Conservation (phyloP, 768 basidiomycete species). For the Coprinellus aureogranulatus region DNA sequence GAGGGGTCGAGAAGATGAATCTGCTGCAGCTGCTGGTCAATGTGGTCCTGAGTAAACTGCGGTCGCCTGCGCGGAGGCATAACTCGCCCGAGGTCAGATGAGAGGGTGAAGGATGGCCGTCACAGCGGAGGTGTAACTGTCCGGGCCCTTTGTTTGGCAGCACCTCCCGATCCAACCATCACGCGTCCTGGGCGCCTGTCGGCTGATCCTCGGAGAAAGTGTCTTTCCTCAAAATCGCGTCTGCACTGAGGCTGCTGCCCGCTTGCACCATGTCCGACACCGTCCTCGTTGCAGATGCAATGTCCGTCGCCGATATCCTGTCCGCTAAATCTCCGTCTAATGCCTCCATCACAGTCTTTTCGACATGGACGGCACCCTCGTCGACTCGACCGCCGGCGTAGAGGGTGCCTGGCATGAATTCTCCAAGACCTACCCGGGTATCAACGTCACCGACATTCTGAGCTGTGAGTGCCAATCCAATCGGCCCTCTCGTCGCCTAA, state of each 20-base stretch:
- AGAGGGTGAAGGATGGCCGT: slow-evolving; percentile 15
- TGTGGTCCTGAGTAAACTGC: slow-evolving; percentile 76
- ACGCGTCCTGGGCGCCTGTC: too few species aligned
- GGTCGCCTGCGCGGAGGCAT: slow-evolving; percentile 80
- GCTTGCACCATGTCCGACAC: slow-evolving; percentile 31
- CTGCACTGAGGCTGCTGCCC: too few species aligned
- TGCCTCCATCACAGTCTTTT: slow-evolving; percentile 49
- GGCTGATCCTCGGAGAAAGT: too few species aligned
- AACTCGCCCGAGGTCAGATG: slow-evolving; percentile 19
- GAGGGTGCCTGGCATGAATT: slow-evolving; percentile 82
- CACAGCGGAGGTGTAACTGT: slow-evolving; percentile 18
- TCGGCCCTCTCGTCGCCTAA: background rate
- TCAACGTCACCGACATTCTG: slow-evolving; percentile 60
- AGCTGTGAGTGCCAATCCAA: slow-evolving; percentile 45
- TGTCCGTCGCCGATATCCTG: slow-evolving; percentile 31
- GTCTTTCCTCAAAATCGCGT: too few species aligned
- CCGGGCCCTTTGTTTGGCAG: slow-evolving; percentile 41
- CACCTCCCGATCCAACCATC: slow-evolving; percentile 34
- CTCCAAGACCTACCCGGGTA: slow-evolving; percentile 61
- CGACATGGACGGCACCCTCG: slow-evolving; percentile 82
- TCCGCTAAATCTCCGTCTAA: background rate
- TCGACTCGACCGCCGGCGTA: slow-evolving; percentile 83
- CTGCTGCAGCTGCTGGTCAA: slow-evolving; percentile 89
- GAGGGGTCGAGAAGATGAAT: slow-evolving; percentile 86
- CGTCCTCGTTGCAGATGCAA: slow-evolving; percentile 38